These are phyloP conservation scores for Dalbergia cultrata DNA, from an alignment of 306 rosid species.

Conservation along the genomic window DNA sequence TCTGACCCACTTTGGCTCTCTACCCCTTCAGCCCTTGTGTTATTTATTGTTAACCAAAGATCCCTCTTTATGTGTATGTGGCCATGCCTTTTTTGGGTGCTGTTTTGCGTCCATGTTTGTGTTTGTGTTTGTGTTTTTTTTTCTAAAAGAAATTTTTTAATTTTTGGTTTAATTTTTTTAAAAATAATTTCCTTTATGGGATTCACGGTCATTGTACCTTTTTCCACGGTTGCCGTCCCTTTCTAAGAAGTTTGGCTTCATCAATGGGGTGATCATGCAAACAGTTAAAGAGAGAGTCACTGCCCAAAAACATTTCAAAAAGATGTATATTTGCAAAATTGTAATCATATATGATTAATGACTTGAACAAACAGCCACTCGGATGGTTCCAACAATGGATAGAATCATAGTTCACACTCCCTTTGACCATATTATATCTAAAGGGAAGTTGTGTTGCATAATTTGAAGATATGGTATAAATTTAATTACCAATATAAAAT, in stretches of 20 bases:
- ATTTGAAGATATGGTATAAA: too few species aligned
- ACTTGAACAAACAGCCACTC: conserved; percentile 19
- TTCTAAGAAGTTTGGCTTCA: conserved; percentile 48
- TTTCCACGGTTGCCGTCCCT: conserved; percentile 29
- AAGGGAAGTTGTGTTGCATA: neutral
- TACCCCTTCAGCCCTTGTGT: neutral
- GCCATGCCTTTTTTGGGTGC: conserved; percentile 13
- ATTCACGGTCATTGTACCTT: conserved; percentile 65
- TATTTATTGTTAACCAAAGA: conserved; percentile 46
- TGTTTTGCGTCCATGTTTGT: conserved; percentile 1
- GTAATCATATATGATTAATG: conserved; percentile 33
- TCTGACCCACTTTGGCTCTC: conserved; percentile 64
- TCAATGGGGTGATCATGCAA: conserved; percentile 51
- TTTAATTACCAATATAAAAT: too few species aligned
- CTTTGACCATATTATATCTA: conserved; percentile 31
- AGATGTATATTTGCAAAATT: conserved; percentile 3
- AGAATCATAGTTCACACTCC: conserved; percentile 12
- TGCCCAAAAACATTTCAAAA: neutral
- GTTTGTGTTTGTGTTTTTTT: neutral
- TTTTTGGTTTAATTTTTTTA: neutral
- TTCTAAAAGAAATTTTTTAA: neutral
- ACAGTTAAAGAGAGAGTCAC: conserved; percentile 20
- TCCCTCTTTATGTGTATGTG: conserved; percentile 37
- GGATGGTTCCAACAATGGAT: conserved; percentile 21
- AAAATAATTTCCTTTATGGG: conserved; percentile 48